These are phyloP conservation scores for Candida sithepensis DNA, from an alignment of 805 yeast genomes.

Conservation along the genomic window DNA sequence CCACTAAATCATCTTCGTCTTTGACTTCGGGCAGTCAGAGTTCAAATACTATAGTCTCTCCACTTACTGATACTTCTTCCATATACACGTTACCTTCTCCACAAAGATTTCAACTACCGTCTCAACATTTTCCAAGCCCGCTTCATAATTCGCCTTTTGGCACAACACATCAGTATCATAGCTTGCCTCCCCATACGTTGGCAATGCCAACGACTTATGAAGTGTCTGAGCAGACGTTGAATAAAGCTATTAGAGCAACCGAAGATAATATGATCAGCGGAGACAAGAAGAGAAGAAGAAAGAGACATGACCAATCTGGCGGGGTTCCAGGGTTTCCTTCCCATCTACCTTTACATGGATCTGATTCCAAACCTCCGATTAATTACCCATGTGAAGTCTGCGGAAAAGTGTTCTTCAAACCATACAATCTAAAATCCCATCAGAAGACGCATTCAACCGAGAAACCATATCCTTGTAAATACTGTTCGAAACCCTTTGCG, in stretches of 20 bases:
- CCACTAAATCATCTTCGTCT: background rate
- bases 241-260: background rate
- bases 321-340: background rate
- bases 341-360: background rate
- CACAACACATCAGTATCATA: background rate
- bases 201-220: background rate
- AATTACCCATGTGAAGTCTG: slow-evolving; percentile 39
- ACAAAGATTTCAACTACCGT: slow-evolving; percentile 2
- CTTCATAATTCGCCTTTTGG: background rate
- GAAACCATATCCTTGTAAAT: slow-evolving; percentile 63
- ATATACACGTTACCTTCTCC: background rate
- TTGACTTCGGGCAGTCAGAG: background rate
- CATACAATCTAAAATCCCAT: slow-evolving; percentile 48
- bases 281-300: slow-evolving; percentile 5
- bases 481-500: slow-evolving; percentile 68
- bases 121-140: background rate
- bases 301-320: background rate
- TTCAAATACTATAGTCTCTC: background rate
- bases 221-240: background rate
- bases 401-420: slow-evolving; percentile 43
- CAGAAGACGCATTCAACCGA: slow-evolving; percentile 58
- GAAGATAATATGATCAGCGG: background rate
- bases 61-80: background rate
- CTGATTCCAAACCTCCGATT: slow-evolving; percentile 7
- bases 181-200: background rate